Evolutionary conservation across 78 protist genomes (phyloP), one percentile per base, ranked within the genome.

Genomic region (slime mould (Dictyostelium discoideum)): DNA sequence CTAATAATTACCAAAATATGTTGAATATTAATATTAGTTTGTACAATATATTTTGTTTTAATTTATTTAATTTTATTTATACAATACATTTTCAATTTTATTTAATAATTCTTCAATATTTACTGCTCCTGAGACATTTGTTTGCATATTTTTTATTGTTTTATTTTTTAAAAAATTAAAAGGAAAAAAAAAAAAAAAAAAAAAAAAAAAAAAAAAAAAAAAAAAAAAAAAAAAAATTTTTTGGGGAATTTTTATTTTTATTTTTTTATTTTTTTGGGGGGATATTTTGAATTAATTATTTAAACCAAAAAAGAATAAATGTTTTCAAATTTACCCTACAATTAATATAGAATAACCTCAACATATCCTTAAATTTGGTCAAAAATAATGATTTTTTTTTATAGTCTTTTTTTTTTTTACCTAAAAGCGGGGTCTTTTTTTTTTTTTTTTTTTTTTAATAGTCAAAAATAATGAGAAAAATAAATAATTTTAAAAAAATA

Each of bases 81-180:
- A 44, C 13, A 9, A 11, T 79, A 79, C 84, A 79, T 42, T 79
- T 46, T 79, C 84, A 18, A 79, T 79, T 24, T 79, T 79, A 42
- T 20, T 18, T 79, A 46, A n/a, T 20, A 79, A 2, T 13, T 79
- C 84, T 44, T 79, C 84, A 42, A 79, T 79, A 8, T 74, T 74
- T 13, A 74, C 8, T 74, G 81, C 16, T 0, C 69, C 69, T 1
- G 69, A 5, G 3, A 5, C 6, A 60, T 60, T 60, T 24, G 81
- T 3, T 74, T 26, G 81, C 18, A 26, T 24, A 26, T 24, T 69
- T 8, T 10, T 69, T 69, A 0, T 1, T n/a, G 29, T 22, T 22
- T 63, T 18, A 63, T 22, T 22, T 22, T 22, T 22, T 22, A 63
- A 63, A 65, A n/a, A n/a, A 13, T 65, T 2, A 24, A 69, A 69